Evolutionary conservation across 495 filamentous ascomycete genomes (phyloP).

Genomic region (Neurospora terricola): DNA sequence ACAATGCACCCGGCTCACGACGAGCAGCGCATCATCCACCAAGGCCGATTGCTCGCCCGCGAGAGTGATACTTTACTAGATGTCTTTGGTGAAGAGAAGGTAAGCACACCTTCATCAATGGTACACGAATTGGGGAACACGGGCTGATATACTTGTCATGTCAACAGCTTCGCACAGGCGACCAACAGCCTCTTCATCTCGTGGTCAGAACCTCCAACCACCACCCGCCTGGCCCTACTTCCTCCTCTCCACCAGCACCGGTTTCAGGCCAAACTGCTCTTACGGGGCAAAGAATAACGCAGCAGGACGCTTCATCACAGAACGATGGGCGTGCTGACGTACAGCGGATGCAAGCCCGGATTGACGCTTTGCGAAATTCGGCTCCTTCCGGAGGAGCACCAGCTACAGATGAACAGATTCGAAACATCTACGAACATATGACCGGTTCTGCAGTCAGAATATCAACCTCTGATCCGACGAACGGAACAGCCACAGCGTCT

Average conservation of each 20-base stretch:
- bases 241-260: slow-evolving; percentile 9
- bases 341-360: not conserved
- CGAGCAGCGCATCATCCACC: slow-evolving; percentile 56
- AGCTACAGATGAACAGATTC: slow-evolving; percentile 3
- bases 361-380: not conserved
- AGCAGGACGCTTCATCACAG: not conserved
- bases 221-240: slow-evolving; percentile 13
- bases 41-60: slow-evolving; percentile 47
- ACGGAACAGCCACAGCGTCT: not conserved
- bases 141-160: slow-evolving; percentile 6
- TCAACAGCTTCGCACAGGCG: slow-evolving; percentile 34
- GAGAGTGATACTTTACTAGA: slow-evolving; percentile 46
- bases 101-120: slow-evolving; percentile 27
- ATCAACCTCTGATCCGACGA: not conserved
- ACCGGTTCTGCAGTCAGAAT: not conserved
- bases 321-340: not conserved
- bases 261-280: slow-evolving; percentile 2
- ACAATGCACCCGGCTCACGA: slow-evolving; percentile 42
- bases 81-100: slow-evolving; percentile 46
- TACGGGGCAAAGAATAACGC: not conserved
- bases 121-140: not conserved
- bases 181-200: slow-evolving; percentile 51
- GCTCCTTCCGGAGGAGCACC: not conserved
- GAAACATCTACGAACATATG: not conserved
- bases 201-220: slow-evolving; percentile 38